phyloP scores from a whole-genome alignment of 2,329 filamentous ascomycete genomes.

The Alternaria hordeiaustralica region DNA sequence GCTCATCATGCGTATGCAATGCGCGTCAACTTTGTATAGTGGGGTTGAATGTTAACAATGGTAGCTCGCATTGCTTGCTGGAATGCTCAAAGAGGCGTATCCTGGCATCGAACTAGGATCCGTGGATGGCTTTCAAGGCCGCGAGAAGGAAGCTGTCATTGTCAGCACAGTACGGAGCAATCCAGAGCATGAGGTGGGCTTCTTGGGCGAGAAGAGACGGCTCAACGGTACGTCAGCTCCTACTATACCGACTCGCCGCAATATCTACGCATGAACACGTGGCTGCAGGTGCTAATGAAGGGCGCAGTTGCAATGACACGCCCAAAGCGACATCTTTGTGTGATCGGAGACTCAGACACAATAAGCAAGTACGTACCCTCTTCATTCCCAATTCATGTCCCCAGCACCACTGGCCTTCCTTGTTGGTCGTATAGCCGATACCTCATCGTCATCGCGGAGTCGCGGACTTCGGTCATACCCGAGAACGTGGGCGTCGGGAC shows the following conservation, averaged over 20 bases:
- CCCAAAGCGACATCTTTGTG: conserved; percentile 84
- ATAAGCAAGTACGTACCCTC: conserved; percentile 73
- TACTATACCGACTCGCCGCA: background rate
- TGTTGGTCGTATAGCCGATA: conserved; percentile 1
- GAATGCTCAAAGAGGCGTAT: conserved; percentile 78
- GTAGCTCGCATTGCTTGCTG: conserved; percentile 77
- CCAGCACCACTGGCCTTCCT: background rate
- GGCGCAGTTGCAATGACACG: conserved; percentile 90
- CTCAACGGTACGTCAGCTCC: conserved; percentile 75
- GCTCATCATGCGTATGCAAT: conserved; percentile 11
- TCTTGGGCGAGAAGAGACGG: conserved; percentile 87
- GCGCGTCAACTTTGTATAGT: conserved; percentile 4
- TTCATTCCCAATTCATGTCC: conserved; percentile 5
- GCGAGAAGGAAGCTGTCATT: conserved; percentile 94
- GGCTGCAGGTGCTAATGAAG: conserved; percentile 9
- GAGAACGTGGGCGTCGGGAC: conserved; percentile 17
- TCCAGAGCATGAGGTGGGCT: conserved; percentile 83
- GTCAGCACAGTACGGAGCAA: conserved; percentile 96
- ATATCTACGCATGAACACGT: background rate
- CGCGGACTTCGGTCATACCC: conserved; percentile 1
- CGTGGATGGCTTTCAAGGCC: conserved; percentile 95
- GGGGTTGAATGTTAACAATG: conserved; percentile 14
- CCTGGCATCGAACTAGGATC: conserved; percentile 92
- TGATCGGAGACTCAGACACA: conserved; percentile 94
- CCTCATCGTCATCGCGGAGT: background rate